Conservation (phyloP, 1,284 basidiomycete species). For the Heterobasidion irregulare region DNA sequence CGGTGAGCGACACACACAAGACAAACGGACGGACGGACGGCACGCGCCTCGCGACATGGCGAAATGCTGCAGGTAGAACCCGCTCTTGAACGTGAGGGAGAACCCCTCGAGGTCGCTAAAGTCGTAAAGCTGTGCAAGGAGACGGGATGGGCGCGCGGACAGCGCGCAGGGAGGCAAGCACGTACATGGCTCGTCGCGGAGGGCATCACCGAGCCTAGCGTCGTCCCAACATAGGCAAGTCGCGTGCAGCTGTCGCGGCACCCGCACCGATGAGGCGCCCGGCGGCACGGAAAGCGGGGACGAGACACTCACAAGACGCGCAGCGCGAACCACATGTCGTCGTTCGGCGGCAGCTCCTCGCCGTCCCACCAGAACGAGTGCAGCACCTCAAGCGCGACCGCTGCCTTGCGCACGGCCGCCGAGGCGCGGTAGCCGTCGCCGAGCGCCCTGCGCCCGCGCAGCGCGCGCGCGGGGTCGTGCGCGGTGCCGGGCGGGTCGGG, state of each 20-base stretch:
- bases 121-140: conserved; percentile 44
- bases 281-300: not conserved
- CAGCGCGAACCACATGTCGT: conserved; percentile 69
- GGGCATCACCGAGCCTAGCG: conserved; percentile 53
- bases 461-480: conserved; percentile 7
- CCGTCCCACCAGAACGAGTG: conserved; percentile 60
- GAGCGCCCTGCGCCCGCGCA: conserved; percentile 20
- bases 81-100: conserved; percentile 44
- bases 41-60: conserved; percentile 44
- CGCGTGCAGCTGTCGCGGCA: conserved; percentile 43
- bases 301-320: conserved; percentile 42
- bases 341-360: conserved; percentile 53
- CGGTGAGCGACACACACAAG: too few species aligned
- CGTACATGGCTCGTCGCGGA: conserved; percentile 50
- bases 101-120: conserved; percentile 55
- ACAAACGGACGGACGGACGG: too few species aligned
- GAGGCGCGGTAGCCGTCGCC: conserved; percentile 30
- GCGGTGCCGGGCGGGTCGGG: conserved; percentile 19
- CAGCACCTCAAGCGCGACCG: conserved; percentile 49
- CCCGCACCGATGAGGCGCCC: not conserved
- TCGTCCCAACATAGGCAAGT: conserved; percentile 48
- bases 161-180: not conserved
- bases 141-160: conserved; percentile 4
- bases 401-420: conserved; percentile 36
- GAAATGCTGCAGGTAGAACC: conserved; percentile 52